Conservation (phyloP, 164 flowering plant genomes). For the Vitis riparia region DNA sequence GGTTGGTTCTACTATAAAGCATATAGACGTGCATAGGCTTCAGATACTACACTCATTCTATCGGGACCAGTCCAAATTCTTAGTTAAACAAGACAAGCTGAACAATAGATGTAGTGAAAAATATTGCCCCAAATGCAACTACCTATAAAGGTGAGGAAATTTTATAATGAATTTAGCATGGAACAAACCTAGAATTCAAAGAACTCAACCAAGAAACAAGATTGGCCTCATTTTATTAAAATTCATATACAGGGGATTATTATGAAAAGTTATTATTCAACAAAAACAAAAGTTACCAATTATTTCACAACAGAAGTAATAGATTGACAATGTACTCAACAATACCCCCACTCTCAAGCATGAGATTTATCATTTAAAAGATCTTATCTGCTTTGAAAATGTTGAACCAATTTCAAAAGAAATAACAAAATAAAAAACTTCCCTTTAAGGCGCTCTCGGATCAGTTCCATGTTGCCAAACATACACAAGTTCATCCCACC, state of each 20-base stretch:
- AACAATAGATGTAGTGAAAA: no score
- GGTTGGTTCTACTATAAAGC: no score
- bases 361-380: background rate
- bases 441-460: constrained; percentile 68
- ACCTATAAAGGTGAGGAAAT: no score
- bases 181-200: background rate
- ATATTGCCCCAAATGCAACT: no score
- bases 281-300: background rate
- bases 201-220: background rate
- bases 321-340: background rate
- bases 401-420: no score
- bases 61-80: no score
- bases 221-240: background rate
- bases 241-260: constrained; percentile 4
- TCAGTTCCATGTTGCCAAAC: constrained; percentile 98
- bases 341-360: background rate
- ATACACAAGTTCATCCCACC: constrained; percentile 94
- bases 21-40: no score
- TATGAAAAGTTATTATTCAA: background rate
- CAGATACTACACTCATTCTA: no score
- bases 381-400: background rate
- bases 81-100: no score
- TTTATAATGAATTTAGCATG: background rate
- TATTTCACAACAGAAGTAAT: background rate
- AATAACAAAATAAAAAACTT: background rate